Conservation (phyloP, 164 flowering plant species). For the Brasenia schreberi region DNA sequence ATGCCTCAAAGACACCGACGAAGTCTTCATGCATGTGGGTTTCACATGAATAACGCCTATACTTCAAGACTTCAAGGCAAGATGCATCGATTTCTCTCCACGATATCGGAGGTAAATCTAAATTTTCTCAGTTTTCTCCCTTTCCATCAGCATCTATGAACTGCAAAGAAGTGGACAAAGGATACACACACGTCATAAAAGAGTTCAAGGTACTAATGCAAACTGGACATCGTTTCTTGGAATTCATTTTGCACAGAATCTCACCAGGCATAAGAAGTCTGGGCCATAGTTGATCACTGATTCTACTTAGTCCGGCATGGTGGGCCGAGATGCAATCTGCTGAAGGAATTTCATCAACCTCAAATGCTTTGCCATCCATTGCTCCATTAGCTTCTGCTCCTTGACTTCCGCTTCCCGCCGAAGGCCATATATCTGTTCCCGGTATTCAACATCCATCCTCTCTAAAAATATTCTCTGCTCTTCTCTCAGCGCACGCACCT, state of each 20-base stretch:
- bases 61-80: too few relatives aligned
- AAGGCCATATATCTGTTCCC: constrained; percentile 58
- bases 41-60: too few relatives aligned
- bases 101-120: too few relatives aligned
- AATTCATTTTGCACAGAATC: neutral
- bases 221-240: too few relatives aligned
- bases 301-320: neutral
- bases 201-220: too few relatives aligned
- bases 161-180: neutral
- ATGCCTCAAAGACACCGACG: neutral
- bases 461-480: constrained; percentile 50
- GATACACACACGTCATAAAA: too few relatives aligned
- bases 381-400: constrained; percentile 74
- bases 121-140: too few relatives aligned
- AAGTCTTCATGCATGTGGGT: neutral
- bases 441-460: constrained; percentile 66
- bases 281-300: neutral
- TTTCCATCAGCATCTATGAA: neutral
- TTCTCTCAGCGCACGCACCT: constrained; percentile 60
- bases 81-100: too few relatives aligned
- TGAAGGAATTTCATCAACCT: constrained; percentile 57
- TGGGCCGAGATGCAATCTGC: constrained; percentile 43
- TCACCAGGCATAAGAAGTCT: neutral
- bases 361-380: constrained; percentile 58
- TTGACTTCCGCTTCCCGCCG: constrained; percentile 79